These are phyloP conservation scores for Danielozyma ontarioensis DNA, from an alignment of 805 yeast genomes.

Conservation along the genomic window DNA sequence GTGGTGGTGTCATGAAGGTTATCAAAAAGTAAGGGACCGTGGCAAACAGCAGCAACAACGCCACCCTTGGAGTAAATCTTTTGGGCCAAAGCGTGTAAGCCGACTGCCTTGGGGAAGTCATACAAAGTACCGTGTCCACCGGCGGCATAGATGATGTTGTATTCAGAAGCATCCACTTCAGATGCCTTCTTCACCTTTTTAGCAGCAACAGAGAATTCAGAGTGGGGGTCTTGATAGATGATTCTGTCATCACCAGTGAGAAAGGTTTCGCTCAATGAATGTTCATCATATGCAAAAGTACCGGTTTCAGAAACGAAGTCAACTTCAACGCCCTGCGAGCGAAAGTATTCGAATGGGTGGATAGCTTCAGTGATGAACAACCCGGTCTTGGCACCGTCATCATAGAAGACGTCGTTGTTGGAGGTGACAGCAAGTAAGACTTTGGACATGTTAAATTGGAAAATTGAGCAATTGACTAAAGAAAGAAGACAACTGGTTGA, in stretches of 20 bases:
- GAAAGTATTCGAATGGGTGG: conserved; percentile 52
- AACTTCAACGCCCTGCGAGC: conserved; percentile 46
- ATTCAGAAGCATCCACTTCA: conserved; percentile 45
- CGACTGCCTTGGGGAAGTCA: conserved; percentile 51
- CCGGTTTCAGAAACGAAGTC: conserved; percentile 59
- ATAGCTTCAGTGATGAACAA: conserved; percentile 53
- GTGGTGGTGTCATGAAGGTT: conserved; percentile 36
- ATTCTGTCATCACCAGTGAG: conserved; percentile 41
- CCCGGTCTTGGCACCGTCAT: conserved; percentile 58
- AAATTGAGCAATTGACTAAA: no score
- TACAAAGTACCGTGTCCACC: conserved; percentile 63
- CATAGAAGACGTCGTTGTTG: conserved; percentile 43
- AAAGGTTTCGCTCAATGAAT: conserved; percentile 40
- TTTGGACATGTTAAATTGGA: conserved; percentile 24
- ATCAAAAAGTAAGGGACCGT: conserved; percentile 60
- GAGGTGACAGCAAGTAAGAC: conserved; percentile 43
- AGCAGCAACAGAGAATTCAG: conserved; percentile 36
- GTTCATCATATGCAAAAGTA: conserved; percentile 51
- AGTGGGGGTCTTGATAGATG: conserved; percentile 29
- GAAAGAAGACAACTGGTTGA: no score
- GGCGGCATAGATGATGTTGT: conserved; percentile 52
- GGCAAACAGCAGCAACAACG: conserved; percentile 61
- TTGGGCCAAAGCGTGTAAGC: conserved; percentile 41
- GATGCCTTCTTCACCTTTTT: conserved; percentile 40
- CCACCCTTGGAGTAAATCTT: conserved; percentile 48